Evolutionary conservation across 371 early-diverging fungal species (phyloP), one percentile per base, ranked within the genome.

Genomic region (Apophysomyces sp.): DNA sequence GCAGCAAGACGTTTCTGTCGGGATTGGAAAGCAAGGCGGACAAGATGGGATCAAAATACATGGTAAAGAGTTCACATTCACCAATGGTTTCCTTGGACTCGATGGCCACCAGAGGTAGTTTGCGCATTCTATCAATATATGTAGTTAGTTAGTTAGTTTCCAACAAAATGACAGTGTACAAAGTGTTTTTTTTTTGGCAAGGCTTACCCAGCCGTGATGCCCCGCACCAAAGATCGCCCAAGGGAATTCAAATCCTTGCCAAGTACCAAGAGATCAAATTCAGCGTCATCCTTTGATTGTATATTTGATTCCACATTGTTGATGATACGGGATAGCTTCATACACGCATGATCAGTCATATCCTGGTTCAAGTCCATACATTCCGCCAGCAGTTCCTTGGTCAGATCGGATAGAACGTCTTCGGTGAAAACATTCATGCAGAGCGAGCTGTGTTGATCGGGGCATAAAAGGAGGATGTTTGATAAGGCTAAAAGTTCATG

Each of bases 1-100:
- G 58, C 51, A 68, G 52, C 24, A 64, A 41, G 16, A 64, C 36
- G 39, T 62, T 68, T 68, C 34, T 61, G 28, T 64, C 65, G 30
- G 65, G 60, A 29, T 64, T 55, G 15, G 69, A 61, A 55, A 68
- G 55, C 26, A 68, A 32, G 8, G 62, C 49, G 34, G 62, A 64
- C 34, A 68, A 56, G 30, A 69, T 49, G 30, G 69, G 65, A 32
- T 69, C 69, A 44, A 65, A 69, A 52, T 65, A 52, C 36, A 52
- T 52, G 2, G 57, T 56, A 57, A 44, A 44, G 18, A 44, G 44
- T 18, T 44, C 44, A 21, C 44, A 44, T 44, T 44, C 44, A 8
- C 21, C 44, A 44, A 44, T 44, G 44, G n/a, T n/a, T n/a, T n/a
- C n/a, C 37, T 37, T 37, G 37, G 37, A 13, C 37, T 37, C n/a